Evolutionary conservation across 1,284 basidiomycete species (phyloP), one percentile per base, ranked within the genome.

Genomic region (Phylloporus gajari): DNA sequence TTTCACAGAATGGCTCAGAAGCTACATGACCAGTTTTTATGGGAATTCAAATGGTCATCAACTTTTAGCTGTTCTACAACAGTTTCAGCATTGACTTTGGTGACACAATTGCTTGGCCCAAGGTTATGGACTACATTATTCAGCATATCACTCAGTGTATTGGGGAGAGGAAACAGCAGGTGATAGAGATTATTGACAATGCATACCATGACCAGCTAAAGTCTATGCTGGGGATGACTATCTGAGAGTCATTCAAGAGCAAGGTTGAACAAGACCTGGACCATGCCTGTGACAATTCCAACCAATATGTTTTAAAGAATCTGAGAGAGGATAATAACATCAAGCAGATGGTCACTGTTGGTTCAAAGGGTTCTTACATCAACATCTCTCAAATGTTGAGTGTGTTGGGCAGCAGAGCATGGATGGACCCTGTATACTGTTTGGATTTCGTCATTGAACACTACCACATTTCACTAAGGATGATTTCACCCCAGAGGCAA

Each of bases 371-470:
- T 85, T 97, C 95, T 0, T 97, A 96, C 88, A 99, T 99, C 90
- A 99, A 99, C 86, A 99, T 99, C 81, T 99, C 98, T 30, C 98
- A 99, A 85, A 99, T 99, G 98, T 98, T 97, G 15, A 97, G 72
- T 97, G 97, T 88, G 98, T 99, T 68, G 98, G 98, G 46, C 98
- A 99, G 84, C 98, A 99, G 85, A 95, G 93, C 75, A 97, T 99
- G 73, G 98, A 99, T 85, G 98, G 98, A 77, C 96, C 95, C 80
- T 96, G 97, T 78, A 98, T 99, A 80, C 97, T 97, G 1, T 99
- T 98, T 82, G 97, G 98, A 27, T 99, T 99, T 91, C 94, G 93
- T 72, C 97, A 99, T 85, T 94, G 97, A 40, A 95, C 96, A 1
- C 87, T 99, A 27, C 98, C 98, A 0, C 98, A 99, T 82, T 99